phyloP scores from a whole-genome alignment of 2,329 filamentous ascomycete genomes.

The Diaporthe eres region DNA sequence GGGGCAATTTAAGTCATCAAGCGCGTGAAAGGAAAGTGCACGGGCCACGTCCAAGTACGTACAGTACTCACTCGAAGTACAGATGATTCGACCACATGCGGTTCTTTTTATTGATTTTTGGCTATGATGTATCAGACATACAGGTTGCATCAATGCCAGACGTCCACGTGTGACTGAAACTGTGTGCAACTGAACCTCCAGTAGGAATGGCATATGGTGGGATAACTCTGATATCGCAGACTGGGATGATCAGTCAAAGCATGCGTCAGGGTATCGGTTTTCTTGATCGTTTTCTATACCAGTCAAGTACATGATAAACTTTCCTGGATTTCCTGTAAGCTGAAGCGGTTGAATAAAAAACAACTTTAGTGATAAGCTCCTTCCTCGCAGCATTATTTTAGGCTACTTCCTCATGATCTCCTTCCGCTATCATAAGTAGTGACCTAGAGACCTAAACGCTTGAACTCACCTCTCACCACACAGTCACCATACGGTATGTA shows the following conservation, averaged over 20 bases:
- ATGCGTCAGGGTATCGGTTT: no score
- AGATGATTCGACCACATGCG: neutral
- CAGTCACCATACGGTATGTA: neutral
- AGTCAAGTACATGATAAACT: no score
- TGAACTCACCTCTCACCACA: neutral
- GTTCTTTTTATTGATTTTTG: neutral
- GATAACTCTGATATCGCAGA: neutral
- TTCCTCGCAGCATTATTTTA: neutral
- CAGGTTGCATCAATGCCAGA: neutral
- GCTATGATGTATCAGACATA: neutral
- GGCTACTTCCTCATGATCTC: neutral
- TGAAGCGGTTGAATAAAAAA: no score
- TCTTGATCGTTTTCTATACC: no score
- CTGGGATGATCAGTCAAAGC: no score
- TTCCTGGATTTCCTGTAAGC: no score
- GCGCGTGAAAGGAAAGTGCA: slow-evolving; percentile 23
- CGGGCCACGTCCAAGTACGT: slow-evolving; percentile 5
- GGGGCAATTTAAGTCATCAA: slow-evolving; percentile 14
- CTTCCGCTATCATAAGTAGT: neutral
- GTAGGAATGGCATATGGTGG: neutral
- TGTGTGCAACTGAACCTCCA: neutral
- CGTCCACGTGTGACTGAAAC: neutral
- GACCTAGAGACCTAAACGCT: neutral
- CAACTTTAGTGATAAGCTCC: neutral
- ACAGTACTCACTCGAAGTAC: neutral